Base-by-base conservation (phyloP, 306 rosid species). In the Gastrolobium bilobum region DNA sequence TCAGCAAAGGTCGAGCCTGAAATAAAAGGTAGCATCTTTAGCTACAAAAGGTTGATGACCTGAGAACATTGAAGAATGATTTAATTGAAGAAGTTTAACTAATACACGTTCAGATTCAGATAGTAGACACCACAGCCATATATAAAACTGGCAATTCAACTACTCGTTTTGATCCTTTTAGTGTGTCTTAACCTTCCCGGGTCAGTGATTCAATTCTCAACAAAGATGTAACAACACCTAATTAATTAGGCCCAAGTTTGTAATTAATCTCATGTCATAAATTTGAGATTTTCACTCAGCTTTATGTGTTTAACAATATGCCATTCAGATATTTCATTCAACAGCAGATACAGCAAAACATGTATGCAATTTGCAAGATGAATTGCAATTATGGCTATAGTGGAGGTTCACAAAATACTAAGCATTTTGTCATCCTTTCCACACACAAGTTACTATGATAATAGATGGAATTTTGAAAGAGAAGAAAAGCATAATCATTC, bases 1-100 rank as follows among this genome's bases (percentile, higher is more conserved):
- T 83, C 80, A 95, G 86, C 67, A 91, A 74, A 10, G 97, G 97
- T 56, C 99, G 97, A 64, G 97, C 99, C 97, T 94, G 88, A 58
- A 83, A 84, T 20, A 51, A 78, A 57, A 38, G 42, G 68, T 30
- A 51, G 59, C 39, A 52, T 34, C 53, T 61, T 83, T 50, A 48
- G 71, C 83, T 77, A 84, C 59, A 11, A 86, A 83, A 75, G 78
- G 50, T 43, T 14, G 38, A 62, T 11, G 71, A 61, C 20, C 57
- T 47, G 39, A 33, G 48, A 79, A 52, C 13, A 43, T 15, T 44
- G 69, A 73, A 67, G 43, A 53, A 6, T 10, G 15, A 71, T 51
- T 67, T 7, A 48, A 66, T 71, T 54, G 13, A 31, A 83, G 34
- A 52, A 39, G 26, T 29, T 78, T 79, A 20, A 33, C 57, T 54